Percentiles rank a stretch among this genome's conserved stretches.
phyloP scores from a whole-genome alignment of 2,329 filamentous ascomycete species.

The Tolypocladium sp. region DNA sequence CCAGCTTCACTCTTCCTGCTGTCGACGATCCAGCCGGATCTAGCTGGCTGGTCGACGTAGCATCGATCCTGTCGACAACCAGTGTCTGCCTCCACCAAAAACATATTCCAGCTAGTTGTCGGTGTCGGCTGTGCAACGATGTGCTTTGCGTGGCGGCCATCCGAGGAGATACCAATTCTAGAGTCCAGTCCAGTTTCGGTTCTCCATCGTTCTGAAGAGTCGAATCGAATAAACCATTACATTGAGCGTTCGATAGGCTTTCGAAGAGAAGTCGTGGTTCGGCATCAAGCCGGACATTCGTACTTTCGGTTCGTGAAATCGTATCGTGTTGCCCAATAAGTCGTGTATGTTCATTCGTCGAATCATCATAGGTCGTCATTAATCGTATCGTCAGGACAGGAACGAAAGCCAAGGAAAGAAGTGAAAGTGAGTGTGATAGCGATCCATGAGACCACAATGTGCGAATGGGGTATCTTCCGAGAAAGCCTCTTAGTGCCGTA shows the following conservation, averaged over 20 bases:
- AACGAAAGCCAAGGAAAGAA: slow-evolving; percentile 23
- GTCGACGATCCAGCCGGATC: slow-evolving; percentile 4
- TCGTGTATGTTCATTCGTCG: slow-evolving; percentile 22
- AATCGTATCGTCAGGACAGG: slow-evolving; percentile 36
- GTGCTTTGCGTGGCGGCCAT: slow-evolving; percentile 19
- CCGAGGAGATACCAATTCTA: slow-evolving; percentile 8
- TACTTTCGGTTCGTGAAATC: slow-evolving; percentile 20
- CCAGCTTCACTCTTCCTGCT: slow-evolving; percentile 18
- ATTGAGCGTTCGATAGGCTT: slow-evolving; percentile 16
- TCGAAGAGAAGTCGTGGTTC: slow-evolving; percentile 17
- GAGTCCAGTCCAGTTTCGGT: slow-evolving; percentile 18
- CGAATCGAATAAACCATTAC: slow-evolving; percentile 18
- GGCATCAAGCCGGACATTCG: slow-evolving; percentile 22
- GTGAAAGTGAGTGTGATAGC: slow-evolving; percentile 16
- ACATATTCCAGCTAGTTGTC: slow-evolving; percentile 28
- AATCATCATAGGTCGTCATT: slow-evolving; percentile 34
- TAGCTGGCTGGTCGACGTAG: slow-evolving; percentile 1
- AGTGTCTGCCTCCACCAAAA: slow-evolving; percentile 27
- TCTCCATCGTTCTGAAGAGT: slow-evolving; percentile 4
- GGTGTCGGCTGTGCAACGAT: slow-evolving; percentile 25
- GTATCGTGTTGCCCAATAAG: slow-evolving; percentile 14
- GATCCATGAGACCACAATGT: slow-evolving; percentile 5
- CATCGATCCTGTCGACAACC: slow-evolving; percentile 32
- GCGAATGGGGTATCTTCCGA: slow-evolving; percentile 11
- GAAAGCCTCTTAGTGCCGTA: background rate